Evolutionary conservation across 345 rosid genomes (phyloP), one percentile per base, ranked within the genome.

Genomic region (Psidium guajava): DNA sequence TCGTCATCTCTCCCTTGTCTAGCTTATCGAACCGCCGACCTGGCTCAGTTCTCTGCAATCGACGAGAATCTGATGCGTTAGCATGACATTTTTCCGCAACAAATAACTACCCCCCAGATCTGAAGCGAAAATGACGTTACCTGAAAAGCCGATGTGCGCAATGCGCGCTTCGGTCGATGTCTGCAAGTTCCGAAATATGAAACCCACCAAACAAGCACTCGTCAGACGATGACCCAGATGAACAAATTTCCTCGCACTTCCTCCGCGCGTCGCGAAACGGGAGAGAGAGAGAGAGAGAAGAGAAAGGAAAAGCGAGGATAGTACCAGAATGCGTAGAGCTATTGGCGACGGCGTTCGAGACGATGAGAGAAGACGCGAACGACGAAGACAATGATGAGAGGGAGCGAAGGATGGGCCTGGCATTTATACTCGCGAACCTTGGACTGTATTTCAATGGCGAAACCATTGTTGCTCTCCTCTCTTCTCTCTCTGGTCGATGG

Each of bases 1-100:
- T 94, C 87, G 98, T 95, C 99, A 97, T 87, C 51, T 82, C 89
- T 87, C 80, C 88, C 69, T 47, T 58, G 11, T 83, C 85, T 86
- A 52, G 83, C 86, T 44, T n/a, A 55, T 86, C 16, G 47, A 59
- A 81, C 47, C 89, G 87, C 47, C 86, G 51, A 12, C 28, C 50
- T 18, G 85, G 73, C 52, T 92, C 90, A 82, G 57, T 88, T 86
- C 87, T 92, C 96, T 96, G 92, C 85, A 84, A 85, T 54, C 24
- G 83, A 50, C 64, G 42, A 49, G 54, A 57, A 59, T 80, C 21
- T 42, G 24, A 47, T 18, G 75, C 24, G 44, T 64, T 81, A 21
- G 55, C 16, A 64, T 24, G 44, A 3, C 77, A 0, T 47, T 24
- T 54, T 52, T n/a, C n/a, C 40, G 32, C 54, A 12, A 28, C 6